Percentiles rank a stretch among this genome's conserved stretches.
Evolutionary conservation across 306 rosid genomes (phyloP).

Genomic region (Alnus rubra): DNA sequence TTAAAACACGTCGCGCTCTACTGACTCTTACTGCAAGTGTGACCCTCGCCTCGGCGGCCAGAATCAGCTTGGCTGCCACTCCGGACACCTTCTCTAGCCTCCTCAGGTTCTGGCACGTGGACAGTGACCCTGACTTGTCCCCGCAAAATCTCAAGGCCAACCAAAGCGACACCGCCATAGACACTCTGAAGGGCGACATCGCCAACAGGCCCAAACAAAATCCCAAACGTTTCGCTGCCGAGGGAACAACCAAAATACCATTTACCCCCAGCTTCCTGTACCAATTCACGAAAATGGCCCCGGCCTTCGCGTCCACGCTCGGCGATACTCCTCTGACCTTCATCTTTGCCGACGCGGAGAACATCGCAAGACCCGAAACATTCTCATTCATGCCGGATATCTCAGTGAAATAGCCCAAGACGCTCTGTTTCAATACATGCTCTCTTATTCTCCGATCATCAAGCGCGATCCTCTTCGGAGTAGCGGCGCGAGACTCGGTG

Average conservation of each 20-base stretch:
- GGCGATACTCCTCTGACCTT: not conserved
- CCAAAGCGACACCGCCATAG: slow-evolving; percentile 74
- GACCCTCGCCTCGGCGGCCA: slow-evolving; percentile 49
- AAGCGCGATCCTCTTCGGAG: not conserved
- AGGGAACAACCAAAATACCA: slow-evolving; percentile 5
- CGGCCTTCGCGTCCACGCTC: slow-evolving; percentile 11
- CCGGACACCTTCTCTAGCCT: slow-evolving; percentile 46
- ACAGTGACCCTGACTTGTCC: not conserved
- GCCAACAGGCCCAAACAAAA: slow-evolving; percentile 28
- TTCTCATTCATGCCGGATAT: not conserved
- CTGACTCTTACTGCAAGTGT: slow-evolving; percentile 27
- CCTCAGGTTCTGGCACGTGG: slow-evolving; percentile 40
- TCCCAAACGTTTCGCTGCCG: slow-evolving; percentile 18
- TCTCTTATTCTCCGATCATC: not conserved
- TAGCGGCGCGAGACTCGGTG: slow-evolving; percentile 10
- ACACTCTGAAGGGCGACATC: slow-evolving; percentile 45
- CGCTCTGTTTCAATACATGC: not conserved
- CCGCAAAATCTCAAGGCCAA: slow-evolving; percentile 42
- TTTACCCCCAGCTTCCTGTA: slow-evolving; percentile 18
- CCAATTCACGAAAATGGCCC: slow-evolving; percentile 33
- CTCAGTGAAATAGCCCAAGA: slow-evolving; percentile 24
- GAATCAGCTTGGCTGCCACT: slow-evolving; percentile 56
- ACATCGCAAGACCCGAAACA: not conserved
- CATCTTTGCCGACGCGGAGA: not conserved
- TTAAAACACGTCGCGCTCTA: slow-evolving; percentile 13